Evolutionary conservation across 352 stramenopile species (phyloP).

Genomic region (Elongisporangium senticosum): DNA sequence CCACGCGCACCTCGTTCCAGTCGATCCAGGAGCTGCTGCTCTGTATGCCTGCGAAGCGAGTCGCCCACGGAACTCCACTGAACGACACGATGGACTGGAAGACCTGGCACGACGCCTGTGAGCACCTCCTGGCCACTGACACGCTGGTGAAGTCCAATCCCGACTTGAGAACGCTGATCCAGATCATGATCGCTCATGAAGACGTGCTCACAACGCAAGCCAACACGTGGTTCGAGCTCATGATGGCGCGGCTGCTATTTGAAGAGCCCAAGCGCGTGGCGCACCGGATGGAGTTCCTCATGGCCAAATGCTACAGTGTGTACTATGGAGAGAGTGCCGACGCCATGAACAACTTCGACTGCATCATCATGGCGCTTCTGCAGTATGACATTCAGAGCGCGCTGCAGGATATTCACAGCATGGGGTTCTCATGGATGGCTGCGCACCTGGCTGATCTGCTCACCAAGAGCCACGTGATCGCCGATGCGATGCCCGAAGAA

Average conservation of each 20-base stretch:
- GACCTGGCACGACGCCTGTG: conserved; percentile 58
- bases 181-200: conserved; percentile 50
- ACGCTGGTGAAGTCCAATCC: conserved; percentile 36
- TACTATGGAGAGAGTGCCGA: conserved; percentile 30
- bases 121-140: conserved; percentile 54
- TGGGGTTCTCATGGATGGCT: conserved; percentile 75
- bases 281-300: conserved; percentile 73
- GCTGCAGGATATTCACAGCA: conserved; percentile 52
- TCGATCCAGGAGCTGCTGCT: conserved; percentile 54
- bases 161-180: conserved; percentile 45
- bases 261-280: conserved; percentile 71
- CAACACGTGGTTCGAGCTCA: conserved; percentile 68
- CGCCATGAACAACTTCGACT: conserved; percentile 76
- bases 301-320: conserved; percentile 60
- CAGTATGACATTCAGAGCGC: conserved; percentile 70
- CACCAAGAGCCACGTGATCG: conserved; percentile 43
- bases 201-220: conserved; percentile 33
- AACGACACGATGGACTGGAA: conserved; percentile 29
- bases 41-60: conserved; percentile 40
- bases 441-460: conserved; percentile 63
- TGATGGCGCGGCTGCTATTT: conserved; percentile 72
- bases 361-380: conserved; percentile 72
- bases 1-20: conserved; percentile 47
- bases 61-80: neutral
- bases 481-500: conserved; percentile 35